A percentile compares a stretch with the other conserved stretches of the same genome.
Conservation (phyloP, 108 stramenopile species). For the Mediolabrus comicus region DNA sequence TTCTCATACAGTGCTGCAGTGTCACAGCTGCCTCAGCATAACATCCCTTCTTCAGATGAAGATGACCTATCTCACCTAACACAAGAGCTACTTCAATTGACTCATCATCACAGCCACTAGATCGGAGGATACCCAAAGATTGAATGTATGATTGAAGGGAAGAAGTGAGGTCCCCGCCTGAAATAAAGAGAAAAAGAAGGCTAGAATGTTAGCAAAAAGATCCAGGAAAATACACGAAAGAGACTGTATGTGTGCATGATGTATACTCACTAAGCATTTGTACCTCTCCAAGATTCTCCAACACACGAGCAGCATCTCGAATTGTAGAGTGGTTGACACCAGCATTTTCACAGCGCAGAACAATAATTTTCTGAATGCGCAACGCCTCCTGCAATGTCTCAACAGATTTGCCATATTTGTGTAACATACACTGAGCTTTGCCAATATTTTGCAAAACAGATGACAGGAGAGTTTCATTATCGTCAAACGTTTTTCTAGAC, state of each 20-base stretch:
- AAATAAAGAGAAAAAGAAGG: neutral
- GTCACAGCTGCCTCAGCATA: constrained; percentile 39
- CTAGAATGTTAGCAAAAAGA: neutral
- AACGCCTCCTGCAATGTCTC: constrained; percentile 42
- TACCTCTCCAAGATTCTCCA: constrained; percentile 47
- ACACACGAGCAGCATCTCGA: constrained; percentile 34
- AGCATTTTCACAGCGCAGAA: constrained; percentile 14
- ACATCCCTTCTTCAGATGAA: constrained; percentile 38
- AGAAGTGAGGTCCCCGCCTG: constrained; percentile 40
- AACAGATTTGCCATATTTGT: constrained; percentile 46
- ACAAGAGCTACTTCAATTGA: constrained; percentile 44
- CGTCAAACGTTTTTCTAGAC: neutral
- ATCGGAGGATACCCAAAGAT: constrained; percentile 31
- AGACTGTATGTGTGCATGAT: neutral
- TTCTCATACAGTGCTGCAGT: constrained; percentile 40
- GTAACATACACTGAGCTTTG: constrained; percentile 42
- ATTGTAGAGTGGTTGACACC: neutral
- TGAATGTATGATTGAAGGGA: constrained; percentile 27
- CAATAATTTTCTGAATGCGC: constrained; percentile 33
- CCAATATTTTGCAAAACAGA: constrained; percentile 37
- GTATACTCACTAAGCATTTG: constrained; percentile 17
- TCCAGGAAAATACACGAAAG: neutral
- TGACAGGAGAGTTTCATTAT: constrained; percentile 28
- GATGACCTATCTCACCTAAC: constrained; percentile 29
- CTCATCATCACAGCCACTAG: neutral